phyloP scores from a whole-genome alignment of 352 stramenopile genomes.

The Phytophthora syringae region DNA sequence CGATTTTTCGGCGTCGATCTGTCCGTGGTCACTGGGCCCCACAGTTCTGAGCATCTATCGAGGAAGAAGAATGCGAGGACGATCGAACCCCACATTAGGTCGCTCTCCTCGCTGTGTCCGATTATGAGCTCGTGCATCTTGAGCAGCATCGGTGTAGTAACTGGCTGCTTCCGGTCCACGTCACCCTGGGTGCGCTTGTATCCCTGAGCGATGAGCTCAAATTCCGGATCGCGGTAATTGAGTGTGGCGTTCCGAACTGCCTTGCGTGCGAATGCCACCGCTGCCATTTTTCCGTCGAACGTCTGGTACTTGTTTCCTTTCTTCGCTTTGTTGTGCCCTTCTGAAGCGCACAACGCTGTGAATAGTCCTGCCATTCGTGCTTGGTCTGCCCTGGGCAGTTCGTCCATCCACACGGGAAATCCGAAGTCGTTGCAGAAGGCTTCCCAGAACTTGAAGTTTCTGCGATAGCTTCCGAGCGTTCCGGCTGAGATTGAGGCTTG shows the following conservation, averaged over 20 bases:
- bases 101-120: background rate
- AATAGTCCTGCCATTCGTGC: constrained; percentile 27
- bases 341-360: constrained; percentile 10
- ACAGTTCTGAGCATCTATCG: constrained; percentile 31
- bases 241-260: constrained; percentile 28
- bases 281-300: constrained; percentile 34
- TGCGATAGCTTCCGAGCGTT: constrained; percentile 1
- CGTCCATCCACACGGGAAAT: constrained; percentile 28
- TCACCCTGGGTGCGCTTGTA: constrained; percentile 31
- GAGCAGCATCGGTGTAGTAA: constrained; percentile 42
- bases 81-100: constrained; percentile 1
- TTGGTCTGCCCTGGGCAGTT: constrained; percentile 25
- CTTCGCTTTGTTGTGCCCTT: constrained; percentile 29
- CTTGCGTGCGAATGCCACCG: constrained; percentile 29
- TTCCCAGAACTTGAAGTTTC: constrained; percentile 13
- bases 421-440: constrained; percentile 7
- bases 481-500: background rate
- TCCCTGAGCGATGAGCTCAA: constrained; percentile 38
- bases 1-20: background rate
- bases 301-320: constrained; percentile 36
- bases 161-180: constrained; percentile 39
- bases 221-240: constrained; percentile 39
- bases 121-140: constrained; percentile 27
- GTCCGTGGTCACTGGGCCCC: constrained; percentile 13
- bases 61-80: constrained; percentile 13